A percentile compares a stretch with the other conserved stretches of the same genome.
Evolutionary conservation across 352 stramenopile genomes (phyloP).

Genomic region (Pythium scleroteichum): DNA sequence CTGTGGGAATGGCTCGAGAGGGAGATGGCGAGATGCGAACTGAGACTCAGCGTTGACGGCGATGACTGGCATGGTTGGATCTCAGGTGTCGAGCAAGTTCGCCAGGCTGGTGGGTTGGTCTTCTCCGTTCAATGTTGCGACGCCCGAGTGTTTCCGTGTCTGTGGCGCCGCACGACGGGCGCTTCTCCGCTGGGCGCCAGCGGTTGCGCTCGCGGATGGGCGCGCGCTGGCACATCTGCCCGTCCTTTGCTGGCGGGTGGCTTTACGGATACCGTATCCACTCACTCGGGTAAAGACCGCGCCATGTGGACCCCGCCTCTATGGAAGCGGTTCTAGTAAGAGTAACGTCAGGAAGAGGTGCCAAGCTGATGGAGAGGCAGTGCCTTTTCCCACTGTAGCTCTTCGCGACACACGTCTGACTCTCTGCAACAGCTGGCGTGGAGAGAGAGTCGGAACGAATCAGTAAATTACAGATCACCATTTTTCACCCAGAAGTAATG

Average conservation of each 20-base stretch:
- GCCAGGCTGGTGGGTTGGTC: not conserved
- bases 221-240: not conserved
- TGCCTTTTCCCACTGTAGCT: not conserved
- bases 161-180: not conserved
- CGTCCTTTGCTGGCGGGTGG: not conserved
- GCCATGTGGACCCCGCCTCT: not conserved
- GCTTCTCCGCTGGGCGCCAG: not conserved
- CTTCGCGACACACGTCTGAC: not conserved
- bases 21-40: constrained; percentile 13
- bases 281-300: not conserved
- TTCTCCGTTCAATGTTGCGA: not conserved
- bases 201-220: not conserved
- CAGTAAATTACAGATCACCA: constrained; percentile 5
- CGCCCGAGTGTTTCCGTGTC: not conserved
- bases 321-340: not conserved
- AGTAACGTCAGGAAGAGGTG: not conserved
- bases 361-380: constrained; percentile 5
- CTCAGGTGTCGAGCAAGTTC: not conserved
- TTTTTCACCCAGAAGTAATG: not conserved
- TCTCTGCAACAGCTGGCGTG: constrained; percentile 3
- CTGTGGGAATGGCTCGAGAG: constrained; percentile 10
- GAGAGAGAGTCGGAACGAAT: constrained; percentile 18
- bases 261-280: not conserved
- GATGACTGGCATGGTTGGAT: constrained; percentile 12
- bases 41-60: constrained; percentile 1